A percentile compares a stretch with the other conserved stretches of the same genome.
Evolutionary conservation across 371 early-diverging fungal genomes (phyloP).

Genomic region (Mycotypha africana): DNA sequence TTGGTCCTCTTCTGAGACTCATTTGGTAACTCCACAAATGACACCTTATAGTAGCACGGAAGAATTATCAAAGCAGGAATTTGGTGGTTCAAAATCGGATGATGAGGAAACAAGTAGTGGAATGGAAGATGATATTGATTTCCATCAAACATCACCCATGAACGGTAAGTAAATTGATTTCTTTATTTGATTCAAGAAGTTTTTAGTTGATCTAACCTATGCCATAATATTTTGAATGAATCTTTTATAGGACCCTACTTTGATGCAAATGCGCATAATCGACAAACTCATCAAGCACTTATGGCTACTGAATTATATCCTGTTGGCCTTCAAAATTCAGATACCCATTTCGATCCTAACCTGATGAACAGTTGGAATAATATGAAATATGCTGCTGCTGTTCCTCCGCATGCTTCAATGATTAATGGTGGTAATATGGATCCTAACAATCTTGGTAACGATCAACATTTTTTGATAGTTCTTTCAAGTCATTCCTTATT

Average conservation of each 20-base stretch:
- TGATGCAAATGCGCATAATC: neutral
- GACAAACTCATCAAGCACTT: neutral
- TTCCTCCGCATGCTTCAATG: no score
- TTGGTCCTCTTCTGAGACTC: constrained; percentile 1
- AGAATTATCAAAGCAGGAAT: constrained; percentile 3
- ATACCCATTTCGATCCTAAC: constrained; percentile 1
- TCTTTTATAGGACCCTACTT: neutral
- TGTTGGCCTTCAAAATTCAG: neutral
- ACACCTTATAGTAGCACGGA: neutral
- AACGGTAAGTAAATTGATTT: neutral
- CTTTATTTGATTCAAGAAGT: neutral
- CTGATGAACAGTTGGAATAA: neutral
- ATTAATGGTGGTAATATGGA: neutral
- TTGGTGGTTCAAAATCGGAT: constrained; percentile 3
- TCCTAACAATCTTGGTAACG: neutral
- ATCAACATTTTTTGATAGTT: neutral
- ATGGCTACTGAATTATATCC: constrained; percentile 4
- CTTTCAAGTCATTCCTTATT: no score
- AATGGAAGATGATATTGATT: constrained; percentile 8
- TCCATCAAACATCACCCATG: constrained; percentile 3
- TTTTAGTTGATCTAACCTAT: neutral
- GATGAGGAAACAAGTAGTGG: constrained; percentile 11
- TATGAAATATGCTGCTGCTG: neutral
- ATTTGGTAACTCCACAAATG: neutral
- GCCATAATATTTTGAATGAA: no score